A percentile compares a stretch with the other conserved stretches of the same genome.
phyloP scores from a whole-genome alignment of 345 rosid species.

The Populus tremula region DNA sequence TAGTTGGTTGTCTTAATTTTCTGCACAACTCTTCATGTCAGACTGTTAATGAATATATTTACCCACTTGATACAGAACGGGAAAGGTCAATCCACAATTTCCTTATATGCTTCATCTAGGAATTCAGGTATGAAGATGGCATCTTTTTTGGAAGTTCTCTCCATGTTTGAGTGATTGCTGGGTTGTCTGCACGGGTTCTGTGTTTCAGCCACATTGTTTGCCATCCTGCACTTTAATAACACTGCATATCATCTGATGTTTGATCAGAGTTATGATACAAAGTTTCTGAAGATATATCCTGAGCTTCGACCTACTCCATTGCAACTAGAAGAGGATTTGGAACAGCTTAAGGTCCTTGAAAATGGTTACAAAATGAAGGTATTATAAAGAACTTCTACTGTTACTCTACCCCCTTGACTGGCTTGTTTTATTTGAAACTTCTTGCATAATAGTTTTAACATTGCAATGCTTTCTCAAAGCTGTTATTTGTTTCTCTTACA shows the following conservation, averaged over 20 bases:
- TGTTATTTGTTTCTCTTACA: background rate
- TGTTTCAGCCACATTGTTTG: background rate
- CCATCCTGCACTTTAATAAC: background rate
- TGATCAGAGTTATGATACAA: slow-evolving; percentile 80
- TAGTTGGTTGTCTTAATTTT: background rate
- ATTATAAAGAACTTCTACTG: background rate
- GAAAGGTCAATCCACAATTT: slow-evolving; percentile 69
- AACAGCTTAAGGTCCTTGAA: slow-evolving; percentile 96
- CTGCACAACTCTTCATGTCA: background rate
- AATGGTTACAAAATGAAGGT: slow-evolving; percentile 99
- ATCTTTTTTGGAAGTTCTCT: background rate
- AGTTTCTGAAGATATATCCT: slow-evolving; percentile 77
- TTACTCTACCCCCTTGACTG: background rate
- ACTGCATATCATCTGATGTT: background rate
- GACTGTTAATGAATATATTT: slow-evolving; percentile 9
- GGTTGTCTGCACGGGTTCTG: background rate
- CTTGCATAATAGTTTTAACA: background rate
- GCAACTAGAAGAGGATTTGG: slow-evolving; percentile 94
- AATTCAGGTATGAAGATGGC: slow-evolving; percentile 60
- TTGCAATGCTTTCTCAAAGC: background rate
- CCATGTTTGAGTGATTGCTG: background rate
- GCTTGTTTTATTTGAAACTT: background rate
- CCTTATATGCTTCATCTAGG: slow-evolving; percentile 98
- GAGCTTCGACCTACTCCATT: slow-evolving; percentile 80
- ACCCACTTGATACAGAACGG: slow-evolving; percentile 50